phyloP scores from a whole-genome alignment of 116 monocot species.

The Iris pallida region DNA sequence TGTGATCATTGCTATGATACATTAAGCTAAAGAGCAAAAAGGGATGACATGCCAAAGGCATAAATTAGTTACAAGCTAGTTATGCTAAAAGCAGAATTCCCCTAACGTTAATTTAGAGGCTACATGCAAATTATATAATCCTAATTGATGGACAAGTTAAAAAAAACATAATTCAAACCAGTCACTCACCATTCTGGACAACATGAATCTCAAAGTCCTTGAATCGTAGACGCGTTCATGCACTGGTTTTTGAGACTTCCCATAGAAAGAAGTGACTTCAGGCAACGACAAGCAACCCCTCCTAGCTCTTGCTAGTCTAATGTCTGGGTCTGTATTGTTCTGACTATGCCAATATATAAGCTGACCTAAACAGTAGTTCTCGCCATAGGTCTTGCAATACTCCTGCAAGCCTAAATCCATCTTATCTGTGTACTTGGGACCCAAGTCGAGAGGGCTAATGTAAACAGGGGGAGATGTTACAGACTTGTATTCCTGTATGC shows the following conservation, averaged over 20 bases:
- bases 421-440: constrained; percentile 84
- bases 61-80: too few relatives aligned
- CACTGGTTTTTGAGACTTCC: constrained; percentile 49
- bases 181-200: constrained; percentile 79
- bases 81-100: not conserved
- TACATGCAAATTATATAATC: not conserved
- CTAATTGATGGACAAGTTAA: not conserved
- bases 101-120: not conserved
- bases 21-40: not conserved
- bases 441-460: constrained; percentile 94
- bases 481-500: constrained; percentile 57
- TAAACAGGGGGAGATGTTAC: constrained; percentile 85
- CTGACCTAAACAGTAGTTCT: constrained; percentile 93
- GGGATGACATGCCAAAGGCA: not conserved
- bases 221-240: constrained; percentile 62
- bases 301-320: constrained; percentile 54
- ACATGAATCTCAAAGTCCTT: constrained; percentile 73
- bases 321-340: constrained; percentile 77
- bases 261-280: constrained; percentile 75
- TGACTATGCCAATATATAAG: constrained; percentile 92
- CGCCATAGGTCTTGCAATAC: constrained; percentile 79
- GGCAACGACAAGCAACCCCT: constrained; percentile 84
- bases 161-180: not conserved
- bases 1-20: too few relatives aligned
- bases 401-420: constrained; percentile 84